Percentiles rank a stretch among this genome's conserved stretches.
Evolutionary conservation across 306 rosid genomes (phyloP).

Genomic region (Prunus mume): DNA sequence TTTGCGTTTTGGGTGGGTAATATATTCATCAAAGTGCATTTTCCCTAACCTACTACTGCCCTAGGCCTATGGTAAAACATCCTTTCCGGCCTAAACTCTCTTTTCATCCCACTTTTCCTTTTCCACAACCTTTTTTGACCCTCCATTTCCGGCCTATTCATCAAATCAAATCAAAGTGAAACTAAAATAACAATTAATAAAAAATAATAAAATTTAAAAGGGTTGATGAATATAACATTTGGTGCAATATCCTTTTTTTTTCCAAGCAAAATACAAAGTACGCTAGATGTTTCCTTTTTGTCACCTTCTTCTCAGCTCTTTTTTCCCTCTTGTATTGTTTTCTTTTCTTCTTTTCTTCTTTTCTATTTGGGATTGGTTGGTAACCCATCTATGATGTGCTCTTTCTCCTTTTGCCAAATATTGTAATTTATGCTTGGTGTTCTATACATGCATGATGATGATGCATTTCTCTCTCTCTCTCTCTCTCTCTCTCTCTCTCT

Average conservation of each 20-base stretch:
- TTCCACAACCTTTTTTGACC: no score
- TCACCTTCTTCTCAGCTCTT: neutral
- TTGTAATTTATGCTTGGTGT: neutral
- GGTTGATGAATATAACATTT: neutral
- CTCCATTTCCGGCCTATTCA: neutral
- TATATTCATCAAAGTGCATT: neutral
- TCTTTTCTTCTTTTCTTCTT: neutral
- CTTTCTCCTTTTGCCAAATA: neutral
- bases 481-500: neutral
- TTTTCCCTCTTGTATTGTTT: neutral
- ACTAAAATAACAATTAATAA: no score
- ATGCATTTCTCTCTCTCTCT: neutral
- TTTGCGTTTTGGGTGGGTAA: neutral
- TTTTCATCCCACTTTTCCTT: neutral
- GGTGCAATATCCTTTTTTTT: neutral
- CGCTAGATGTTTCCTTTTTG: neutral
- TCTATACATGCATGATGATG: neutral
- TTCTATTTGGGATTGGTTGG: neutral
- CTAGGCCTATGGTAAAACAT: neutral
- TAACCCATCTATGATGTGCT: neutral
- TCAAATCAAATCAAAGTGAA: neutral
- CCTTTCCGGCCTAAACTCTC: neutral
- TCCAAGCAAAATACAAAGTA: neutral
- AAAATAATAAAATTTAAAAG: no score
- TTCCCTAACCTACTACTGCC: neutral